Percentiles rank a stretch among this genome's conserved stretches.
Evolutionary conservation across 352 stramenopile genomes (phyloP).

Genomic region (Phytophthora capsici): DNA sequence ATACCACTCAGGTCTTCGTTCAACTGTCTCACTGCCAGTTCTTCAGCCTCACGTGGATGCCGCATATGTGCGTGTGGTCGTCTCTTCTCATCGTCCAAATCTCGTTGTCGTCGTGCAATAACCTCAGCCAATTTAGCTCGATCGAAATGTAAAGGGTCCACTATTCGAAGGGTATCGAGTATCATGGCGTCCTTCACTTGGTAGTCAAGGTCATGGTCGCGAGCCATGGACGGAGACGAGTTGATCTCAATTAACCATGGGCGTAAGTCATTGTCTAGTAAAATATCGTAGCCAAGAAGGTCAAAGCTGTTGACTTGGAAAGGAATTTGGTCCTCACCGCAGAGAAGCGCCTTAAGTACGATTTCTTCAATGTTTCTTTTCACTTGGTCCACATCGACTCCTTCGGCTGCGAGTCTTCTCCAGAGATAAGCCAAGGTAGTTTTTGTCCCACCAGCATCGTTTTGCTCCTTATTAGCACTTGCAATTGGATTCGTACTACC

Average conservation of each 20-base stretch:
- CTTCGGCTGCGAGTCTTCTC: conserved; percentile 67
- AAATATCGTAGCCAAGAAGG: conserved; percentile 95
- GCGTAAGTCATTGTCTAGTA: conserved; percentile 90
- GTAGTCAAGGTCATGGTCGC: conserved; percentile 87
- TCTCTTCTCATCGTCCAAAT: conserved; percentile 60
- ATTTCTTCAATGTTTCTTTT: conserved; percentile 78
- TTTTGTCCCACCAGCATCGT: conserved; percentile 81
- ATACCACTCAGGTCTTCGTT: conserved; percentile 83
- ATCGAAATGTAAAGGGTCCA: conserved; percentile 87
- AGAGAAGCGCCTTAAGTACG: conserved; percentile 90
- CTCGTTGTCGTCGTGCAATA: conserved; percentile 63
- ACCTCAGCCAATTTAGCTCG: conserved; percentile 71
- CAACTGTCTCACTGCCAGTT: conserved; percentile 48
- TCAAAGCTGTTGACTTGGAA: conserved; percentile 94
- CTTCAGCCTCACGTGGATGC: conserved; percentile 62
- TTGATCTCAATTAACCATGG: conserved; percentile 98
- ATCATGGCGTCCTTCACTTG: conserved; percentile 92
- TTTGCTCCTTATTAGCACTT: conserved; percentile 26
- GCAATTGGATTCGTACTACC: conserved; percentile 36
- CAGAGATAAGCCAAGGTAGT: conserved; percentile 81
- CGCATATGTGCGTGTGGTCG: conserved; percentile 61
- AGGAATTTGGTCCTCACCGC: conserved; percentile 89
- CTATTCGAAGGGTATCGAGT: conserved; percentile 85
- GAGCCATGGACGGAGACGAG: conserved; percentile 91
- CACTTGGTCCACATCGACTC: conserved; percentile 69